Base-by-base conservation (phyloP, 306 rosid species). In the Vigna hirtella region DNA sequence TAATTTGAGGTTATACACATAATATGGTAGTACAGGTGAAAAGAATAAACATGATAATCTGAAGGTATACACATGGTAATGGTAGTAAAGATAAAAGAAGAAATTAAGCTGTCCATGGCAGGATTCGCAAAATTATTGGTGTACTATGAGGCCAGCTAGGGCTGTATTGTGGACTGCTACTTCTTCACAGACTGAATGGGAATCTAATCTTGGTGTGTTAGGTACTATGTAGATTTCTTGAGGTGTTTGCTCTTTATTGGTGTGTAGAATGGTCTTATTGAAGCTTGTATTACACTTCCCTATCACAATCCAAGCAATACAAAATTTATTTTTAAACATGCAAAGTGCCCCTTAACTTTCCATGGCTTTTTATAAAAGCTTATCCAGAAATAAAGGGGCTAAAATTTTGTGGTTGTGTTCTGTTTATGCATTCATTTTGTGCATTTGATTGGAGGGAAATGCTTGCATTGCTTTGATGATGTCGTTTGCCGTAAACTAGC, bases 371-470 rank as follows among this genome's bases (percentile, higher is more conserved):
- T 68, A 34, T 34, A 28, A 43, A 49, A 5, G 76, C n/a, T 56
- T 68, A 43, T 38, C 40, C 13, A 45, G 28, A n/a, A 38, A 20
- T 28, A 43, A 45, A 17, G 59, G 57, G 70, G 61, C 61, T 78
- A 78, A 67, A 9, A n/a, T 36, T 77, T 55, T 72, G 75, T 70
- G 17, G 48, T 5, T n/a, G 38, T 55, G 34, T 55, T 36, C 47
- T 57, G 40, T 68, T 47, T 43, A 17, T 53, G 62, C 22, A 57
- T 28, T 56, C 24, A 17, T 67, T 77, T 55, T 34, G 67, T 53
- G 67, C 48, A 43, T 77, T 68, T 70, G 77, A 22, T 78, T 43
- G 36, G 47, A 34, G 81, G 59, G n/a, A 56, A 67, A 57, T 78
- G 61, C 69, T 45, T 2, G 9, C 70, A 43, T 68, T 77, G 7